A percentile compares a stretch with the other conserved stretches of the same genome.
Conservation (phyloP, 78 protist species). For the Dictyostelium intermedium region DNA sequence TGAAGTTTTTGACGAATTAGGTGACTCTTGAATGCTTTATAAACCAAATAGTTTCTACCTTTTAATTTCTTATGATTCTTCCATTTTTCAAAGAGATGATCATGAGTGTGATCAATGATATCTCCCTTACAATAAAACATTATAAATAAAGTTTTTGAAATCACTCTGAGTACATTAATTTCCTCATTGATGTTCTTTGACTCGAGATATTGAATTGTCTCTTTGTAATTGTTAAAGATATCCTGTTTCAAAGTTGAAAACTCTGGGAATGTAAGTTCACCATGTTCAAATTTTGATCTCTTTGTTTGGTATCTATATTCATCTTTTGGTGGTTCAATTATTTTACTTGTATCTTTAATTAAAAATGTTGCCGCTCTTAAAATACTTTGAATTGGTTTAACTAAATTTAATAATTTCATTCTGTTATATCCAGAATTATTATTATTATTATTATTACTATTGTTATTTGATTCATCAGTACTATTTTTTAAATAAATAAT, state of each 20-base stretch:
- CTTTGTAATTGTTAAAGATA: not conserved
- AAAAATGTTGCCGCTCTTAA: slow-evolving; percentile 6
- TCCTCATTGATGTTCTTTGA: slow-evolving; percentile 50
- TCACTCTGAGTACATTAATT: not conserved
- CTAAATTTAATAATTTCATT: slow-evolving; percentile 2
- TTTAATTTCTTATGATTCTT: not conserved
- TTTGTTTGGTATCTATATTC: not conserved
- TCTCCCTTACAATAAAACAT: slow-evolving; percentile 6
- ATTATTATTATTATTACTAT: not conserved
- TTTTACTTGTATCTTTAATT: not conserved
- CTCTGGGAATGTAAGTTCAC: not conserved
- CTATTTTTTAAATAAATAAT: not conserved
- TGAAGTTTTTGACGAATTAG: not conserved
- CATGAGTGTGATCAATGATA: not conserved
- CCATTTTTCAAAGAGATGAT: slow-evolving; percentile 37
- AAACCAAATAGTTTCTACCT: slow-evolving; percentile 37
- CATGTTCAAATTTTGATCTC: not conserved
- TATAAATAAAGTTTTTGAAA: not conserved
- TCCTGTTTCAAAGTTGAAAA: not conserved
- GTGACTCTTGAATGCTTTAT: slow-evolving; percentile 16
- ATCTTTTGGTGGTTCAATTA: not conserved
- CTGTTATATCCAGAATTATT: slow-evolving; percentile 13
- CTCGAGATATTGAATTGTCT: not conserved
- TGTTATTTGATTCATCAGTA: not conserved
- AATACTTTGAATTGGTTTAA: slow-evolving; percentile 4